Evolutionary conservation across 805 yeast species (phyloP).

Genomic region (Wickerhamomyces subpelliculosus): DNA sequence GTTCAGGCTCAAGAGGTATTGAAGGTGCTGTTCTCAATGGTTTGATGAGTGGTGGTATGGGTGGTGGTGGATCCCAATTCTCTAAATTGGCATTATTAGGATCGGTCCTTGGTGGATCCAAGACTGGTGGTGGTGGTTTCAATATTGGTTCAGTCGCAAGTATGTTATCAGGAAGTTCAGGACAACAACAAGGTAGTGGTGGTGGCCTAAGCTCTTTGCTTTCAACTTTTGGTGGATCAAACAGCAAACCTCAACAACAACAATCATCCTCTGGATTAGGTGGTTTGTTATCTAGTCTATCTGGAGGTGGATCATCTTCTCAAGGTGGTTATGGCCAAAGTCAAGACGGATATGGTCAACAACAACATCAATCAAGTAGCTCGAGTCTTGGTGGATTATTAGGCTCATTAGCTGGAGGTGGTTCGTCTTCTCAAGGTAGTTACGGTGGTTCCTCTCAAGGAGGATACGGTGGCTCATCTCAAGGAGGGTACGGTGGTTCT

Average conservation of each 20-base stretch:
- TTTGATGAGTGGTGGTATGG: slow-evolving; percentile 12
- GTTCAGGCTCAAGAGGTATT: slow-evolving; percentile 13
- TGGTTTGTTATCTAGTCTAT: slow-evolving; percentile 3
- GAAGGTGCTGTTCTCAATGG: slow-evolving; percentile 15
- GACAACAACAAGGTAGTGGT: slow-evolving; percentile 1
- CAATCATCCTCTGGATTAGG: background rate
- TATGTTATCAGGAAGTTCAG: no score
- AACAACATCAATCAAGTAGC: background rate
- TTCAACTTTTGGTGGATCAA: slow-evolving; percentile 9
- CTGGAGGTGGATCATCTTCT: no score
- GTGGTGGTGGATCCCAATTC: slow-evolving; percentile 9
- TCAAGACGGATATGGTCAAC: slow-evolving; percentile 4
- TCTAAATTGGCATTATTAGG: slow-evolving; percentile 11
- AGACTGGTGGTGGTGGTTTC: slow-evolving; percentile 3
- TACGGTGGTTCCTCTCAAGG: background rate
- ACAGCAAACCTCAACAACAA: background rate
- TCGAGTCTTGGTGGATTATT: background rate
- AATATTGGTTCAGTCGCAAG: background rate
- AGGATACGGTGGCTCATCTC: background rate
- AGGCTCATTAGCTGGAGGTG: slow-evolving; percentile 8
- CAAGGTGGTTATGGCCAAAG: slow-evolving; percentile 4
- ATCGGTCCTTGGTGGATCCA: slow-evolving; percentile 7
- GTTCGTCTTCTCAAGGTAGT: background rate
- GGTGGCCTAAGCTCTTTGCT: slow-evolving; percentile 4
- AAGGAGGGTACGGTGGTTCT: no score